Percentiles rank a stretch among this genome's conserved stretches.
Evolutionary conservation across 352 stramenopile species (phyloP).

Genomic region (Saprolegnia parasitica): DNA sequence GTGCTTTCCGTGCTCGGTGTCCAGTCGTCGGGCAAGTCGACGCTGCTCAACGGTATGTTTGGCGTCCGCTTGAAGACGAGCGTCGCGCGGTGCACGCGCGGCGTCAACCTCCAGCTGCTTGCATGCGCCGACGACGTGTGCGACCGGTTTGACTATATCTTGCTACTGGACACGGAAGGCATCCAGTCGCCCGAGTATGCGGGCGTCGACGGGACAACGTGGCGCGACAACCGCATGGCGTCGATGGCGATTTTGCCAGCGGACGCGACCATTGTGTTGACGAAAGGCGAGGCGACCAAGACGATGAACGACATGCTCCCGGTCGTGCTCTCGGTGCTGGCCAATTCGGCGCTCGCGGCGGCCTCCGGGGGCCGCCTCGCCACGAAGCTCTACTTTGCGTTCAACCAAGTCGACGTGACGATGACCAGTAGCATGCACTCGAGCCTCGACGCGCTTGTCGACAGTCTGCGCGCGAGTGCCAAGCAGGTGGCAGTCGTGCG

Average conservation of each 20-base stretch:
- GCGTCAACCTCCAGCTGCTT: conserved; percentile 10
- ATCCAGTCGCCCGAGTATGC: conserved; percentile 7
- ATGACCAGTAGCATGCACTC: not conserved
- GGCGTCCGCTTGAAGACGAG: not conserved
- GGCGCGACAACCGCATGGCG: conserved; percentile 13
- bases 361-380: not conserved
- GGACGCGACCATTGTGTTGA: conserved; percentile 5
- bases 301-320: conserved; percentile 8
- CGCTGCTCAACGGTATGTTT: conserved; percentile 9
- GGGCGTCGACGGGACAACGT: not conserved
- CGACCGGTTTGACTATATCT: not conserved
- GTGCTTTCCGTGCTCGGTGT: conserved; percentile 1
- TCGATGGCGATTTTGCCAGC: not conserved
- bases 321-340: not conserved
- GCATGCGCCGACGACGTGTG: not conserved
- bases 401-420: conserved; percentile 1
- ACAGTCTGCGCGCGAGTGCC: not conserved
- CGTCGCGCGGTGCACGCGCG: not conserved
- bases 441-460: not conserved
- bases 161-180: conserved; percentile 12
- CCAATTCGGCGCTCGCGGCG: not conserved
- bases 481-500: not conserved
- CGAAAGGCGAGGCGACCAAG: not conserved
- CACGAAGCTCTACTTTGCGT: not conserved
- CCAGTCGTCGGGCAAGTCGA: conserved; percentile 8